phyloP scores from a whole-genome alignment of 2,329 filamentous ascomycete species.

The Penicillium italicum region DNA sequence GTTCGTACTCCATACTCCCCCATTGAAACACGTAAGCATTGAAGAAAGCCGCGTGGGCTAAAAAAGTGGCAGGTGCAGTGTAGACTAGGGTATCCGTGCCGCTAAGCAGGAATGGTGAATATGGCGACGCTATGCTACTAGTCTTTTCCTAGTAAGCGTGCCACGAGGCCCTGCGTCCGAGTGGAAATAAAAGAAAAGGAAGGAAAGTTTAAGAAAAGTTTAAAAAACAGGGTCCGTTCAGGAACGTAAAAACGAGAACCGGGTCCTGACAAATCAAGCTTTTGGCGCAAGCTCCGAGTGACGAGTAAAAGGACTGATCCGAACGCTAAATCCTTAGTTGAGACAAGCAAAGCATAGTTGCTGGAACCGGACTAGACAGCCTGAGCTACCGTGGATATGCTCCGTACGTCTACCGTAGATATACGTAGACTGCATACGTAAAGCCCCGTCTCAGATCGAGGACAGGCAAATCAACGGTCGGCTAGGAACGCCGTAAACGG shows the following conservation, averaged over 20 bases:
- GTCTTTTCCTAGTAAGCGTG: conserved; percentile 11
- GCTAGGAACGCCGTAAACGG: conserved; percentile 11
- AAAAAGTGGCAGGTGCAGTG: conserved; percentile 7
- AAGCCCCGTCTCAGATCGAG: conserved; percentile 14
- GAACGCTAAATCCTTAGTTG: conserved; percentile 8
- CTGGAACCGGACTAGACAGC: conserved; percentile 11
- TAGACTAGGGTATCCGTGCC: conserved; percentile 8
- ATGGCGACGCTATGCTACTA: conserved; percentile 4
- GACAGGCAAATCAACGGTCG: conserved; percentile 18
- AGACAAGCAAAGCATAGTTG: conserved; percentile 11
- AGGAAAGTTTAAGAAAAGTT: neutral
- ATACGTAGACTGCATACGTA: conserved; percentile 28
- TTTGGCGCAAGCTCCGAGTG: conserved; percentile 17
- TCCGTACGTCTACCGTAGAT: conserved; percentile 8
- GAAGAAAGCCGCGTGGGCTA: conserved; percentile 19
- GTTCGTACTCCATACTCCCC: neutral
- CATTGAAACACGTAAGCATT: neutral
- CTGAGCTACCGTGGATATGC: neutral
- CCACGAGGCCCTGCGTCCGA: conserved; percentile 25
- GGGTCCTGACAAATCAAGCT: conserved; percentile 14
- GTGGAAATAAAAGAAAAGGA: neutral
- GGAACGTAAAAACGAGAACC: neutral
- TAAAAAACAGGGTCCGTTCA: conserved; percentile 11
- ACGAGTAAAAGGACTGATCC: conserved; percentile 11
- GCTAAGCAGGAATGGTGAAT: conserved; percentile 9